Conservation (phyloP, 345 rosid genomes). For the Draba incana region DNA sequence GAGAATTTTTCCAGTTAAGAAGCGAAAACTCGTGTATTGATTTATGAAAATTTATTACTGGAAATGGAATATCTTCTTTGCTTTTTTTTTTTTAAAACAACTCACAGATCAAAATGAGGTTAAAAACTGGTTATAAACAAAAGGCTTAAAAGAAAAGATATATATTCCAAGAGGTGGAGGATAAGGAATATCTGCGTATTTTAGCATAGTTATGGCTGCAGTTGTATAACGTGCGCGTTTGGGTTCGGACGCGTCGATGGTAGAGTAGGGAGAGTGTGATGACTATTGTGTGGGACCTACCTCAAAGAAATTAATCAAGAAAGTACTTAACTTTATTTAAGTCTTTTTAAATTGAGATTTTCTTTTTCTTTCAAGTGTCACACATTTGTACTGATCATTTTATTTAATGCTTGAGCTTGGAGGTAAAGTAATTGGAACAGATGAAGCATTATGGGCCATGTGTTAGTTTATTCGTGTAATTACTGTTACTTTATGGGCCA, state of each 20-base stretch:
- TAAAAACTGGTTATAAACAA: slow-evolving; percentile 10
- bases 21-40: slow-evolving; percentile 19
- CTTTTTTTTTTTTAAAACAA: neutral
- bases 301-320: neutral
- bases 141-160: neutral
- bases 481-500: neutral
- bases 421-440: too few relatives aligned
- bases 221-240: slow-evolving; percentile 28
- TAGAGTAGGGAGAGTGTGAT: slow-evolving; percentile 25
- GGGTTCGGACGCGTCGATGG: slow-evolving; percentile 19
- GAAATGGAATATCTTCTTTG: slow-evolving; percentile 7
- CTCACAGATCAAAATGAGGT: slow-evolving; percentile 29
- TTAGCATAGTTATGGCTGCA: neutral
- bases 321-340: slow-evolving; percentile 4
- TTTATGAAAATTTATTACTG: neutral
- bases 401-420: too few relatives aligned
- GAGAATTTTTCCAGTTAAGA: neutral
- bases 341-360: neutral
- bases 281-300: slow-evolving; percentile 32
- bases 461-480: neutral
- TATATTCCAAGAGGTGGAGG: slow-evolving; percentile 39
- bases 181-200: slow-evolving; percentile 40
- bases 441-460: too few relatives aligned
- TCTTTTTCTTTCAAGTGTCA: slow-evolving; percentile 35
- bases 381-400: neutral